Percentiles rank a stretch among this genome's conserved stretches.
phyloP scores from a whole-genome alignment of 2,329 filamentous ascomycete species.

The Sarocladium oryzae region DNA sequence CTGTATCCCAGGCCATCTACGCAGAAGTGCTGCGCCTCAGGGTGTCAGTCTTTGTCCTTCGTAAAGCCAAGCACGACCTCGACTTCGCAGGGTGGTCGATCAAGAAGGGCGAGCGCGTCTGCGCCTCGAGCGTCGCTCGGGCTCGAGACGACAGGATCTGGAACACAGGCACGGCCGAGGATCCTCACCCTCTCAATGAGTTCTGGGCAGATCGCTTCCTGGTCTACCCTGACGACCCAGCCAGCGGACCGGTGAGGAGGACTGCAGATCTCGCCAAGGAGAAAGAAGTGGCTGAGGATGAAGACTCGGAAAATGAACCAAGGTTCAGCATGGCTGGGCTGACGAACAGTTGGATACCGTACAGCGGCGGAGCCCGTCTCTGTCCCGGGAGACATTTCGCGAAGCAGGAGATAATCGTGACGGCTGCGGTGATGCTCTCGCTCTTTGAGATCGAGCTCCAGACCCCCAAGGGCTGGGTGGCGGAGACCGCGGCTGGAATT shows the following conservation, averaged over 20 bases:
- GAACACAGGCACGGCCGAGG: constrained; percentile 8
- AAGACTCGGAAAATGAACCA: background rate
- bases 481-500: constrained; percentile 2
- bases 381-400: constrained; percentile 34
- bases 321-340: background rate
- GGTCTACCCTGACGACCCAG: constrained; percentile 13
- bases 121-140: background rate
- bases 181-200: constrained; percentile 7
- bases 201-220: constrained; percentile 17
- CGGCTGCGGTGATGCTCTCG: constrained; percentile 23
- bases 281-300: background rate
- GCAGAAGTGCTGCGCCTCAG: constrained; percentile 1
- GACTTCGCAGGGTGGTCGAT: constrained; percentile 3
- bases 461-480: constrained; percentile 16
- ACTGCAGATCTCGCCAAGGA: background rate
- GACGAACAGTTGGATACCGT: background rate
- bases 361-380: constrained; percentile 26
- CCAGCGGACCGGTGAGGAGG: constrained; percentile 13
- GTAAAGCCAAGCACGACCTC: constrained; percentile 2
- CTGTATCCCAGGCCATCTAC: constrained; percentile 1
- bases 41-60: background rate
- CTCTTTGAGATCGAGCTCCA: constrained; percentile 27
- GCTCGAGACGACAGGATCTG: constrained; percentile 12
- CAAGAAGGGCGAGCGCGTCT: constrained; percentile 5
- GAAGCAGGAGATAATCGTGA: constrained; percentile 31